Conservation (phyloP, 441 rosid genomes). For the Pelargonium cotyledonis region DNA sequence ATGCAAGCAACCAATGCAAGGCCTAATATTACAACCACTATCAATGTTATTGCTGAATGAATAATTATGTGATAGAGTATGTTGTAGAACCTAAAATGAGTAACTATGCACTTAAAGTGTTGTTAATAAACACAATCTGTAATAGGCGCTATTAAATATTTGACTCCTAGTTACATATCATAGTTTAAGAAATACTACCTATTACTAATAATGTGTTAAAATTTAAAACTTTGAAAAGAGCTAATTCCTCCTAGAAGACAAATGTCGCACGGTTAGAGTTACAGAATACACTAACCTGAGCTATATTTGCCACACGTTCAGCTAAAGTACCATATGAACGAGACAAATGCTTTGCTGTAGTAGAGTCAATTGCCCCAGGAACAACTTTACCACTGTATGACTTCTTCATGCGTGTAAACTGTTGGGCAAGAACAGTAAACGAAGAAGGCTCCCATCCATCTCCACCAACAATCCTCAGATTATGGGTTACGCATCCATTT, state of each 20-base stretch:
- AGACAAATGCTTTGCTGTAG: slow-evolving; percentile 78
- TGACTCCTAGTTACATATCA: not conserved
- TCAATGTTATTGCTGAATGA: not conserved
- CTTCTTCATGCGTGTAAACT: slow-evolving; percentile 80
- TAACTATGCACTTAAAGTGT: not conserved
- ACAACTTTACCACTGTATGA: slow-evolving; percentile 65
- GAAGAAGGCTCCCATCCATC: slow-evolving; percentile 86
- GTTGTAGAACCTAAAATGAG: no score
- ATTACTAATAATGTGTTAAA: not conserved
- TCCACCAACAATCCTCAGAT: slow-evolving; percentile 60
- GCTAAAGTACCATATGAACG: slow-evolving; percentile 85
- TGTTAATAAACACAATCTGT: not conserved
- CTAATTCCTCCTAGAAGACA: no score
- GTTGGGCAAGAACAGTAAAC: slow-evolving; percentile 83
- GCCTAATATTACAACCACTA: no score
- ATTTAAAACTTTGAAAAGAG: not conserved
- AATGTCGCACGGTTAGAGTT: not conserved
- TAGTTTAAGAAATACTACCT: not conserved
- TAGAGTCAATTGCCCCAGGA: slow-evolving; percentile 83
- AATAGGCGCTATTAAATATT: not conserved
- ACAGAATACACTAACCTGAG: slow-evolving; percentile 54
- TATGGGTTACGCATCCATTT: slow-evolving; percentile 51
- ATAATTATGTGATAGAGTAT: no score
- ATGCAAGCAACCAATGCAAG: not conserved
- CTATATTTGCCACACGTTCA: slow-evolving; percentile 70